Evolutionary conservation across 805 yeast genomes (phyloP), one percentile per base, ranked within the genome.

Genomic region (Teunomyces tritomae): DNA sequence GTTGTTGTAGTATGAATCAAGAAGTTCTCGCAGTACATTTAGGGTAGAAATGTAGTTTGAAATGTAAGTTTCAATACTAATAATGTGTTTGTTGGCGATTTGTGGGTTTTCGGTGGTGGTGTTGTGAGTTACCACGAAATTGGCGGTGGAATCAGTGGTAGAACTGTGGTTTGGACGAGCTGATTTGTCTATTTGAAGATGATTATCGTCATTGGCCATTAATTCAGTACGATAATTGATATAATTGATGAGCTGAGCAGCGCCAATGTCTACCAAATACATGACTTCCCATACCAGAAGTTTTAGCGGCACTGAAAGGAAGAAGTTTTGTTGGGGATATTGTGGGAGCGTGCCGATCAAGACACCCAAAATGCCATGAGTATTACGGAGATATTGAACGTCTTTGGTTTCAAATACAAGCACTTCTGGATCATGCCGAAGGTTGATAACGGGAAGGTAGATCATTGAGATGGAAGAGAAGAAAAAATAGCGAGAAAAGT

Each of bases 301-400:
- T 57, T 82, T 80, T 44, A 94, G 64, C 0, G 99, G 99, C 2
- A 91, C 66, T 0, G 96, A 95, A 35, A 89, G 70, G 57, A 91
- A 86, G n/a, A 84, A 73, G 58, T 89, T 90, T 59, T 92, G 99
- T 63, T 94, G 99, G 2, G 97, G 94, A n/a, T 91, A 89, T 41
- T 82, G 76, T 0, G 97, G 87, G 28, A 94, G 68, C 0, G 97
- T 87, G 0, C 99, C 99, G 0, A 80, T 68, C 11, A 92, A 70
- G 1, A 85, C 80, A 0, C 99, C 99, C 17, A 83, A 74, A 1
- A 94, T 76, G 10, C 89, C 88, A 13, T 44, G 29, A 37, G 78
- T 66, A 2, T 72, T 71, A 17, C 97, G 71, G 5, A 90, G 71
- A 17, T 46, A 47, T 54, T 76, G 75, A 43, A 87, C 72, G 44